Conservation (phyloP, 2,329 filamentous ascomycete genomes). For the Hysterium pulicare region DNA sequence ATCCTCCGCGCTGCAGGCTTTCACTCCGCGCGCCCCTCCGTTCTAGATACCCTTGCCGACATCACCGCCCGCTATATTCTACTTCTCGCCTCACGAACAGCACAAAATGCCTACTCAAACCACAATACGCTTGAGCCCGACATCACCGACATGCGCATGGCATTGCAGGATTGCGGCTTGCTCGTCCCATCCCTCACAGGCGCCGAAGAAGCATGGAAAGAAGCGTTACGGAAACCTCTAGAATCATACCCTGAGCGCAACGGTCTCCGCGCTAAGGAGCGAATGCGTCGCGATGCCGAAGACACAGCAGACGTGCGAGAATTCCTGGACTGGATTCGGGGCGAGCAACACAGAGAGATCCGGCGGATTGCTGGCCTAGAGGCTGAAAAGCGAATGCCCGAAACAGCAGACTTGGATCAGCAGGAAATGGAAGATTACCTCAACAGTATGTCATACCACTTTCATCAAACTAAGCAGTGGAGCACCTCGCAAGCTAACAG, state of each 20-base stretch:
- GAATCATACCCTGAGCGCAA: conserved; percentile 40
- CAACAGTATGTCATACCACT: conserved; percentile 30
- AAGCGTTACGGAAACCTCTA: conserved; percentile 45
- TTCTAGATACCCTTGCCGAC: conserved; percentile 85
- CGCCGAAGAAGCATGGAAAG: conserved; percentile 65
- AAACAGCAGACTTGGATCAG: conserved; percentile 47
- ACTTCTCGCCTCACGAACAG: conserved; percentile 69
- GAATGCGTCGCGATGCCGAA: conserved; percentile 56
- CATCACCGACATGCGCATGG: conserved; percentile 78
- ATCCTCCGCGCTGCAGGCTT: conserved; percentile 90
- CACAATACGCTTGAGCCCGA: conserved; percentile 62
- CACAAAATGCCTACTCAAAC: conserved; percentile 67
- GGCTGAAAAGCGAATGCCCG: conserved; percentile 23
- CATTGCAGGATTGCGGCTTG: conserved; percentile 75
- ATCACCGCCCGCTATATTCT: conserved; percentile 77
- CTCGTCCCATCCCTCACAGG: conserved; percentile 65
- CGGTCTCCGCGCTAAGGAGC: conserved; percentile 41
- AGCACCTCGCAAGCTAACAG: conserved; percentile 16
- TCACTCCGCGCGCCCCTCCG: conserved; percentile 74
- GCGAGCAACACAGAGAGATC: conserved; percentile 74
- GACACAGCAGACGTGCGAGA: conserved; percentile 74
- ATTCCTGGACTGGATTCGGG: conserved; percentile 76
- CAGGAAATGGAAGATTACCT: conserved; percentile 47
- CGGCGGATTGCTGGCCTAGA: conserved; percentile 73
- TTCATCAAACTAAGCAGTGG: too few relatives aligned